Percentiles rank a stretch among this genome's conserved stretches.
These are phyloP conservation scores for Verbascum thapsus DNA, from an alignment of 257 asterid genomes.

Conservation along the genomic window DNA sequence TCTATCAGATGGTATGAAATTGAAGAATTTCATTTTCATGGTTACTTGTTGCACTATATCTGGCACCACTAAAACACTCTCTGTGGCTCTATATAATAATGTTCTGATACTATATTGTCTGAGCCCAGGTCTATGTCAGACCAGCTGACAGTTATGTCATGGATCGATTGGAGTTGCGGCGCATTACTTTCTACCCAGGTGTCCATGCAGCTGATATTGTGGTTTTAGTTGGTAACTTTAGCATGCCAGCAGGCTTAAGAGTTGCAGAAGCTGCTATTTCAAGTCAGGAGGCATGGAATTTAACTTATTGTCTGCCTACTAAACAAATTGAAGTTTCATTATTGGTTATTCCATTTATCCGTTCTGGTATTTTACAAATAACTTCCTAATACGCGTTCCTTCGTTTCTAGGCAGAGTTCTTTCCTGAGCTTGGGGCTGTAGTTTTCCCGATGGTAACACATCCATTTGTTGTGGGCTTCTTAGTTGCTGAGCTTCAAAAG, in stretches of 20 bases:
- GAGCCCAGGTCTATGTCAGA: constrained; percentile 80
- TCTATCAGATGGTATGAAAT: not conserved
- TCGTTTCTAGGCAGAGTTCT: constrained; percentile 70
- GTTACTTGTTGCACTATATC: constrained; percentile 5
- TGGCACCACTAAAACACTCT: constrained; percentile 3
- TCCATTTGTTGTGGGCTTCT: constrained; percentile 94
- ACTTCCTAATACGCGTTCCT: constrained; percentile 38
- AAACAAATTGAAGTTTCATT: not conserved
- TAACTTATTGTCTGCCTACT: not conserved
- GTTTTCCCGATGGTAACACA: constrained; percentile 92
- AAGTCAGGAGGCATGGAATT: constrained; percentile 55
- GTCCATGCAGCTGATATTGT: constrained; percentile 67
- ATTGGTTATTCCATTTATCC: not conserved
- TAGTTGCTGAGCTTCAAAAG: constrained; percentile 85
- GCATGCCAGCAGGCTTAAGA: constrained; percentile 79
- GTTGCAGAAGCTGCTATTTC: constrained; percentile 83
- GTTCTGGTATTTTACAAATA: not conserved
- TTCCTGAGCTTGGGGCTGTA: constrained; percentile 81
- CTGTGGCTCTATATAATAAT: not conserved
- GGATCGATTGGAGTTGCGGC: constrained; percentile 91
- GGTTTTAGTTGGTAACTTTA: constrained; percentile 71
- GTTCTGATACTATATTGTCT: constrained; percentile 28
- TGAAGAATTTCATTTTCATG: not conserved
- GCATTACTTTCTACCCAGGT: constrained; percentile 66
- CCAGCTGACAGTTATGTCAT: constrained; percentile 97